Conservation (phyloP, 2,329 filamentous ascomycete genomes). For the Aureobasidium melanogenum region DNA sequence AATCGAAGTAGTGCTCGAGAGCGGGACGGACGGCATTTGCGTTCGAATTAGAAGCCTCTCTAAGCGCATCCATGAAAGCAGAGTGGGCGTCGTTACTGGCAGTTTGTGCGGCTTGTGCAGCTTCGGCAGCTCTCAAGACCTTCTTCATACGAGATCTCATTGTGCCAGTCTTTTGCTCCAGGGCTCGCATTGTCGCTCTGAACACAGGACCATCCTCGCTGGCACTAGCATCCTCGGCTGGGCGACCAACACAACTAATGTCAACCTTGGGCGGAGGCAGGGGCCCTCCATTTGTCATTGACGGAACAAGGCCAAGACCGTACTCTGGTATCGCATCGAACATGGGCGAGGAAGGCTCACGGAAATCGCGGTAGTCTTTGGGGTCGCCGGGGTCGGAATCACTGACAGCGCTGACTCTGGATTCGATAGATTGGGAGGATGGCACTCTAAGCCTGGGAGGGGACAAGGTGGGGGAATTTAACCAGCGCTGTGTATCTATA, state of each 20-base stretch:
- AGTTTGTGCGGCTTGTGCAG: conserved; percentile 68
- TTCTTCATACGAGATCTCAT: conserved; percentile 95
- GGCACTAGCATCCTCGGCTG: conserved; percentile 73
- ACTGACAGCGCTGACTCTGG: conserved; percentile 54
- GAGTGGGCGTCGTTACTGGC: conserved; percentile 79
- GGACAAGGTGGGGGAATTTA: conserved; percentile 52
- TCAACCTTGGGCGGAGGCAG: conserved; percentile 63
- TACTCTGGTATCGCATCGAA: conserved; percentile 42
- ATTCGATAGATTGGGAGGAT: conserved; percentile 80
- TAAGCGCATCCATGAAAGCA: conserved; percentile 74
- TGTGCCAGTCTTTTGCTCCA: conserved; percentile 93
- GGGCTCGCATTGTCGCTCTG: conserved; percentile 87
- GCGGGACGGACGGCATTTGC: conserved; percentile 95
- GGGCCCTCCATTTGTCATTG: conserved; percentile 27
- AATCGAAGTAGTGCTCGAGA: conserved; percentile 96
- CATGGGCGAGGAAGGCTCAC: conserved; percentile 38
- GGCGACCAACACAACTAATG: conserved; percentile 59
- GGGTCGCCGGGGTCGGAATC: conserved; percentile 49
- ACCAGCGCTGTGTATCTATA: conserved; percentile 29
- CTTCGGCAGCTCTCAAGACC: conserved; percentile 87
- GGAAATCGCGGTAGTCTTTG: conserved; percentile 32
- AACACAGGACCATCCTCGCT: conserved; percentile 93
- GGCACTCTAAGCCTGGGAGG: conserved; percentile 72
- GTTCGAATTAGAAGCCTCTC: conserved; percentile 82
- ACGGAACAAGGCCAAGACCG: conserved; percentile 33